Conservation (phyloP, 2,329 filamentous ascomycete genomes). For the Trichoderma gracile region DNA sequence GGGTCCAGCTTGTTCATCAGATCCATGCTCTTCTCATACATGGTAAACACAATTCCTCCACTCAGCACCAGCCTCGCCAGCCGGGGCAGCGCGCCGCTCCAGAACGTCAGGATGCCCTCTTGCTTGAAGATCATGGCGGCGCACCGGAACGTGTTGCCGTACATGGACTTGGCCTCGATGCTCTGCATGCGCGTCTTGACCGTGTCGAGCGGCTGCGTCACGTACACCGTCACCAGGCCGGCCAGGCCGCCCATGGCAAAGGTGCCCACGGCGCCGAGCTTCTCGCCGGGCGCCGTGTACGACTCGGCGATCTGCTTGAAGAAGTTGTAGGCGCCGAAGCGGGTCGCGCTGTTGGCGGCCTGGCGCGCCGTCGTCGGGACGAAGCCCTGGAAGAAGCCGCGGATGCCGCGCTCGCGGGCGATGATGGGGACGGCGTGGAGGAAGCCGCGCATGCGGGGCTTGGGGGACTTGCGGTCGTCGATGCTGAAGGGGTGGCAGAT, state of each 20-base stretch:
- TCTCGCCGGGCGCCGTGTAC: conserved; percentile 92
- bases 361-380: conserved; percentile 92
- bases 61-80: conserved; percentile 83
- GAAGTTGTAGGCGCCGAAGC: conserved; percentile 88
- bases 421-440: conserved; percentile 88
- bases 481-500: conserved; percentile 58
- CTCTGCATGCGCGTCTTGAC: conserved; percentile 99
- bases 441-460: conserved; percentile 88
- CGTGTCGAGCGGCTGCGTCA: conserved; percentile 77
- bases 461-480: conserved; percentile 85
- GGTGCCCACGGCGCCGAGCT: conserved; percentile 81
- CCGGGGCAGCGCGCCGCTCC: conserved; percentile 88
- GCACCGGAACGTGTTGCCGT: conserved; percentile 86
- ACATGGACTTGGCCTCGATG: conserved; percentile 75
- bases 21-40: conserved; percentile 98
- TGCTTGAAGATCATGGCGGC: conserved; percentile 81
- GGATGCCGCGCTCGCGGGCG: conserved; percentile 79
- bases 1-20: conserved; percentile 79
- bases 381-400: conserved; percentile 96
- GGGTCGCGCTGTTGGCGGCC: conserved; percentile 87
- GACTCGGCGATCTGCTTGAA: conserved; percentile 88
- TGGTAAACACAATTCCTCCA: conserved; percentile 96
- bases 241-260: conserved; percentile 90
- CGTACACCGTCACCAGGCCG: conserved; percentile 85
- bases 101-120: conserved; percentile 86